Conservation (phyloP, 768 basidiomycete species). For the Tricholoma bakamatsutake region DNA sequence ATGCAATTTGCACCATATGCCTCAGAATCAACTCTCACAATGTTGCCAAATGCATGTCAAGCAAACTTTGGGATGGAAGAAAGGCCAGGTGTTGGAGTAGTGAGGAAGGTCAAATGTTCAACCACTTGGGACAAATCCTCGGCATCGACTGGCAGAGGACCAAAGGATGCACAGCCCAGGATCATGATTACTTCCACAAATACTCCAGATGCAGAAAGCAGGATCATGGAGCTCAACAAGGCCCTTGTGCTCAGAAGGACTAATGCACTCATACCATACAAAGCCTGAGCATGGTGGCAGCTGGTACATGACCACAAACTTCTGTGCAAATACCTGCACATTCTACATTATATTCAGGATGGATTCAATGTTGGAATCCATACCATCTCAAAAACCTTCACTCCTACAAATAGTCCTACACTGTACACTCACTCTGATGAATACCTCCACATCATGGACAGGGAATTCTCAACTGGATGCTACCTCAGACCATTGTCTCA, state of each 20-base stretch:
- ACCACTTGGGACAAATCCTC: neutral
- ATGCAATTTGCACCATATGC: too few relatives aligned
- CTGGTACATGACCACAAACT: neutral
- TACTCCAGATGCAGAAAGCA: neutral
- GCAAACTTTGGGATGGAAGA: neutral
- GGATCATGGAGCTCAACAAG: neutral
- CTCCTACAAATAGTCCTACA: neutral
- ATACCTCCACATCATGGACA: neutral
- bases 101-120: neutral
- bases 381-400: neutral
- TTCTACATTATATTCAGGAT: neutral
- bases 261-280: constrained; percentile 12
- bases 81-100: neutral
- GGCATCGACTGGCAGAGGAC: neutral
- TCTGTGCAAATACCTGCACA: neutral
- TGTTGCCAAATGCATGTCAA: neutral
- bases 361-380: neutral
- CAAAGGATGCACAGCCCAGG: neutral
- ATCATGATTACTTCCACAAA: neutral
- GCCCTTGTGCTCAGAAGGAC: neutral
- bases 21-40: neutral
- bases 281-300: neutral
- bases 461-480: neutral
- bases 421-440: neutral
- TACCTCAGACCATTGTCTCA: neutral